phyloP scores from a whole-genome alignment of 2,329 filamentous ascomycete genomes.

The Xylaria sp. region DNA sequence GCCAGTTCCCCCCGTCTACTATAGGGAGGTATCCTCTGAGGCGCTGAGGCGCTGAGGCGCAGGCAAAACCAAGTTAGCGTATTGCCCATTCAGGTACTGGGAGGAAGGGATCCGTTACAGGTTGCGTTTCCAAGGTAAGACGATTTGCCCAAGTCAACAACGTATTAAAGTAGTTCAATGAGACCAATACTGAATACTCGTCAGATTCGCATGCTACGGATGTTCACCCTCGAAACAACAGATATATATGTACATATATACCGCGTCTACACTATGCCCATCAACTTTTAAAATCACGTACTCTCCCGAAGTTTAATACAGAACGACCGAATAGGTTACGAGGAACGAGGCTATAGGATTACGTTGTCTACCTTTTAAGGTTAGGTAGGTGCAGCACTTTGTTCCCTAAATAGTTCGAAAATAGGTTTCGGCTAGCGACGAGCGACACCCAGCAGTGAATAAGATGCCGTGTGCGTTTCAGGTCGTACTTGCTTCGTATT shows the following conservation, averaged over 20 bases:
- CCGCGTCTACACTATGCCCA: too few relatives aligned
- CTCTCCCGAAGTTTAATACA: too few relatives aligned
- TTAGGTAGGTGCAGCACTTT: neutral
- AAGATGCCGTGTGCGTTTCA: neutral
- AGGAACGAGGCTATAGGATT: neutral
- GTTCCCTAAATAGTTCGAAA: neutral
- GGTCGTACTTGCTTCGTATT: neutral
- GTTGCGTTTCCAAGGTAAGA: neutral
- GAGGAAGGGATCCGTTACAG: conserved; percentile 1
- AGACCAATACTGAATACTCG: too few relatives aligned
- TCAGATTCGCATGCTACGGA: too few relatives aligned
- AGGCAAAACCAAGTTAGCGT: conserved; percentile 1
- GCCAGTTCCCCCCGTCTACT: neutral
- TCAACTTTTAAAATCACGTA: too few relatives aligned
- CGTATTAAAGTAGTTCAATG: too few relatives aligned
- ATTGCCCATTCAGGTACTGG: too few relatives aligned
- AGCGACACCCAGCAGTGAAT: neutral
- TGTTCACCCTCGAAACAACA: too few relatives aligned
- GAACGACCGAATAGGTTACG: neutral
- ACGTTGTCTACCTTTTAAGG: neutral
- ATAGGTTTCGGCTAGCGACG: neutral
- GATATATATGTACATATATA: too few relatives aligned
- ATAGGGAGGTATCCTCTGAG: neutral
- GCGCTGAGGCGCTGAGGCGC: too few relatives aligned
- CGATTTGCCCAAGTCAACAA: too few relatives aligned